Percentiles rank a stretch among this genome's conserved stretches.
phyloP scores from a whole-genome alignment of 2,329 filamentous ascomycete genomes.

The Verticillium longisporum region DNA sequence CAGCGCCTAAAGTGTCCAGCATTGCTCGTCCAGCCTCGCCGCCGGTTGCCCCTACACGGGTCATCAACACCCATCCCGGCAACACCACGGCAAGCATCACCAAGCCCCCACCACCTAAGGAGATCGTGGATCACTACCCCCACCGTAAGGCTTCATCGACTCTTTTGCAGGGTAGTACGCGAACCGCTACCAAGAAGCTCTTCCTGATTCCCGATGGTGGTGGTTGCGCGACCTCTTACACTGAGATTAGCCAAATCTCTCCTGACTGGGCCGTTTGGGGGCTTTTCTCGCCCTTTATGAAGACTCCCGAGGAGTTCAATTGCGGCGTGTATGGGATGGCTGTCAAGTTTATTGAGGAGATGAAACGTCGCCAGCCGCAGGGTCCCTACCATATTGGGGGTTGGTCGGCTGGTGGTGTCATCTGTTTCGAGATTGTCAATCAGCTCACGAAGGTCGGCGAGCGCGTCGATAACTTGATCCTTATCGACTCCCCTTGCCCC shows the following conservation, averaged over 20 bases:
- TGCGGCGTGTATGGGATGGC: conserved; percentile 51
- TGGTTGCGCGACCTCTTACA: conserved; percentile 61
- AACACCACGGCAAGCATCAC: conserved; percentile 41
- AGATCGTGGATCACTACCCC: conserved; percentile 34
- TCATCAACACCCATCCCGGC: conserved; percentile 18
- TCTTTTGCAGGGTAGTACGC: conserved; percentile 42
- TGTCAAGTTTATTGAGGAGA: conserved; percentile 43
- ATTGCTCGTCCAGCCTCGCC: conserved; percentile 2
- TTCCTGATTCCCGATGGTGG: conserved; percentile 50
- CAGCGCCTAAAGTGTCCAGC: not conserved
- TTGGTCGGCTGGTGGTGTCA: conserved; percentile 72
- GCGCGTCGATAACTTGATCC: conserved; percentile 50
- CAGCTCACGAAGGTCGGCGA: conserved; percentile 53
- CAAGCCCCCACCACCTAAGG: conserved; percentile 30
- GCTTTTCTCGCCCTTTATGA: conserved; percentile 57
- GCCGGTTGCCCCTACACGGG: conserved; percentile 14
- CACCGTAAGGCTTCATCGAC: conserved; percentile 42
- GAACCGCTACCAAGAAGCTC: conserved; percentile 34
- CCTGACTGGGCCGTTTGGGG: conserved; percentile 44
- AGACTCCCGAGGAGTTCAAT: conserved; percentile 48
- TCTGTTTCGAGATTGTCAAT: conserved; percentile 60
- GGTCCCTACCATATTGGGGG: conserved; percentile 65
- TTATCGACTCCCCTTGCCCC: conserved; percentile 62
- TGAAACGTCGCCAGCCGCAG: conserved; percentile 61
- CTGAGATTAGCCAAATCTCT: conserved; percentile 47